Conservation (phyloP, 2,329 filamentous ascomycete genomes). For the Ambrosiella xylebori region DNA sequence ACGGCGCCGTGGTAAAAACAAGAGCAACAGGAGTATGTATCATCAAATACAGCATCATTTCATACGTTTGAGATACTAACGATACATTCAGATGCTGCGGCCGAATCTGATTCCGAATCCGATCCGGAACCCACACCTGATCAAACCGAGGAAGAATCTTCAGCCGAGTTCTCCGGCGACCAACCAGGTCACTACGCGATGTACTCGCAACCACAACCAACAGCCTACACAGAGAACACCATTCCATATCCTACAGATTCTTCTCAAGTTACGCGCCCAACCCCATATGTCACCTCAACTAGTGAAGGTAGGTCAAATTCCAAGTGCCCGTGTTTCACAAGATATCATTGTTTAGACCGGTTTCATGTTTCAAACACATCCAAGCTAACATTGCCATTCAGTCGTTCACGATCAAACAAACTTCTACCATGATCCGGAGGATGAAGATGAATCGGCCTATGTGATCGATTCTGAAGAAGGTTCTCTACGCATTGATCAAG, state of each 20-base stretch:
- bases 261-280: too few species aligned
- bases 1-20: conserved; percentile 7
- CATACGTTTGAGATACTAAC: not conserved
- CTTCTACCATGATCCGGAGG: not conserved
- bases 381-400: not conserved
- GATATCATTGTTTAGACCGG: too few species aligned
- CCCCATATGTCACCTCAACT: too few species aligned
- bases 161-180: not conserved
- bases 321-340: too few species aligned
- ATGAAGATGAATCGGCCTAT: not conserved
- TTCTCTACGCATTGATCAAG: not conserved
- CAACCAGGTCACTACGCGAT: not conserved
- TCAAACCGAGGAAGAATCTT: not conserved
- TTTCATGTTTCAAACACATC: too few species aligned
- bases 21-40: not conserved
- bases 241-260: too few species aligned
- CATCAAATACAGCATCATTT: not conserved
- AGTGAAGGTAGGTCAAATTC: too few species aligned
- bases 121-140: not conserved
- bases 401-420: not conserved
- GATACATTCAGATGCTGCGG: not conserved
- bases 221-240: too few species aligned
- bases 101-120: conserved; percentile 1
- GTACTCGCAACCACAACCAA: not conserved
- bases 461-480: conserved; percentile 4